phyloP scores from a whole-genome alignment of 2,329 filamentous ascomycete genomes.

The Xylariaceae sp. region DNA sequence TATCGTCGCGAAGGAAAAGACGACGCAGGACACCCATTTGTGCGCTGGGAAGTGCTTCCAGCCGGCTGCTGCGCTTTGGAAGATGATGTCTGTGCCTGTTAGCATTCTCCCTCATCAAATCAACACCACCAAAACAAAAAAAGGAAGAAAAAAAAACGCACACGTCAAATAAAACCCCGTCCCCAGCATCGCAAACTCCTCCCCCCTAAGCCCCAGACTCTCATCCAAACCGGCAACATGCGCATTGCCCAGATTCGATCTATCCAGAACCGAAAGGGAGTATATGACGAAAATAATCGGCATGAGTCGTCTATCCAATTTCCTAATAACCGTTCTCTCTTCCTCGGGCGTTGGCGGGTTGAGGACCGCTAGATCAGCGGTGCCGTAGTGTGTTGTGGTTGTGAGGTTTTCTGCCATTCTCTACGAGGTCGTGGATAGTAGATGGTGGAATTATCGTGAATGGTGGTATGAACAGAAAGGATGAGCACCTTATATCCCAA shows the following conservation, averaged over 20 bases:
- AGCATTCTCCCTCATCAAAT: neutral
- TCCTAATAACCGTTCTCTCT: conserved; percentile 11
- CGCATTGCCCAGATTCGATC: conserved; percentile 29
- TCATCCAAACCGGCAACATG: conserved; percentile 30
- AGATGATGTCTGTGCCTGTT: conserved; percentile 14
- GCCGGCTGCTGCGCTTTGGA: conserved; percentile 15
- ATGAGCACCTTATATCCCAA: no score
- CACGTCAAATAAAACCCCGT: conserved; percentile 28
- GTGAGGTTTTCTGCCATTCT: no score
- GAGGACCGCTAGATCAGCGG: neutral
- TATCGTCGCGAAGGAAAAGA: conserved; percentile 39
- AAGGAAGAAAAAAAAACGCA: neutral
- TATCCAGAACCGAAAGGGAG: conserved; percentile 32
- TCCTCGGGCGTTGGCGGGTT: conserved; percentile 12
- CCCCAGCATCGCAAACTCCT: conserved; percentile 28
- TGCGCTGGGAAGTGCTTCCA: conserved; percentile 25
- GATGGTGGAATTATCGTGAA: no score
- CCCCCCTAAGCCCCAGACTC: conserved; percentile 23
- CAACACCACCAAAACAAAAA: no score
- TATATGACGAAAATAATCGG: conserved; percentile 28
- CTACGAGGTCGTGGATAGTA: no score
- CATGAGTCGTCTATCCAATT: conserved; percentile 22
- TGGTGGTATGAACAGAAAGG: no score
- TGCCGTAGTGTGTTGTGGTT: neutral
- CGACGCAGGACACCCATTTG: conserved; percentile 39